Evolutionary conservation across 1,284 basidiomycete species (phyloP).

Genomic region (Clitocybe nebularis): DNA sequence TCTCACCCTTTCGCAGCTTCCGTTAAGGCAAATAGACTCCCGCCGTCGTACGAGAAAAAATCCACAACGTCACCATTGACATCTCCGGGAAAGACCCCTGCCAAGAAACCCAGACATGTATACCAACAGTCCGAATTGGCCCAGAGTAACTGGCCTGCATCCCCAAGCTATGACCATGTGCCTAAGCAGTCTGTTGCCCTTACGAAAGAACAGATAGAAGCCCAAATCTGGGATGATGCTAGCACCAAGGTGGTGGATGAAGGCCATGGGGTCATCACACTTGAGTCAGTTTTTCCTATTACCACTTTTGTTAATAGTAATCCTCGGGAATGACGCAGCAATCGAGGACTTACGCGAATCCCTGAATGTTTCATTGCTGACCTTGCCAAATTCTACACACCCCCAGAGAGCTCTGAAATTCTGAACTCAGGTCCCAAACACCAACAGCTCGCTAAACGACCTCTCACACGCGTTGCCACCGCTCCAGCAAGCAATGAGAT

Average conservation of each 20-base stretch:
- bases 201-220: slow-evolving; percentile 23
- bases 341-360: slow-evolving; percentile 33
- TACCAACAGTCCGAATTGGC: slow-evolving; percentile 2
- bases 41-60: slow-evolving; percentile 25
- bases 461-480: slow-evolving; percentile 20
- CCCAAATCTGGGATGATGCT: slow-evolving; percentile 37
- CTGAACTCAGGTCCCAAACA: slow-evolving; percentile 14
- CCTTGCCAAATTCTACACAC: slow-evolving; percentile 35
- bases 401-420: slow-evolving; percentile 22
- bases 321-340: slow-evolving; percentile 18
- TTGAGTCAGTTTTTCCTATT: slow-evolving; percentile 30
- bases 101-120: slow-evolving; percentile 14
- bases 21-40: slow-evolving; percentile 23
- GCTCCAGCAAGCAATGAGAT: slow-evolving; percentile 14
- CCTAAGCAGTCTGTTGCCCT: background rate
- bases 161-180: slow-evolving; percentile 3
- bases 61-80: slow-evolving; percentile 10
- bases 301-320: background rate
- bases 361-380: slow-evolving; percentile 36
- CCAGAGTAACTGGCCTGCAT: slow-evolving; percentile 4
- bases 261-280: slow-evolving; percentile 34
- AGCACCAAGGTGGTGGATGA: slow-evolving; percentile 33
- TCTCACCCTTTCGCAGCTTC: slow-evolving; percentile 34
- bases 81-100: slow-evolving; percentile 1
- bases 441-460: slow-evolving; percentile 11